Base-by-base conservation (phyloP, 176 grass and related monocot species). In the Olyra latifolia region DNA sequence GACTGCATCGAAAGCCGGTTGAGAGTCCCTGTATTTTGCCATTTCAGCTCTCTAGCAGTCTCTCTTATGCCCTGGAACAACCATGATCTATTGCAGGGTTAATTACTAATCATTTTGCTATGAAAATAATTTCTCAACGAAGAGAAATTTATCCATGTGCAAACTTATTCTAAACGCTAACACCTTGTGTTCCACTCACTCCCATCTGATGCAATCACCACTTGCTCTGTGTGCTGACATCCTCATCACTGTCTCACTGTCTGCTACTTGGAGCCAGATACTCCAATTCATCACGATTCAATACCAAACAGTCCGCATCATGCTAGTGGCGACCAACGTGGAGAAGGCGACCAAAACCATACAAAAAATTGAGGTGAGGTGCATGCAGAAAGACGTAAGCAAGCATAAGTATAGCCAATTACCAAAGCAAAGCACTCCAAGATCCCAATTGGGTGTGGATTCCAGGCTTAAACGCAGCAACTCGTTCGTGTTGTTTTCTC, bases 341-440 rank as follows among this genome's bases (percentile, higher is more conserved):
- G 82, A 71, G 77, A 89, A n/a, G n/a, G 64, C 38, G 29, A 89
- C 77, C 40, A 57, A 76, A 85, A 81, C 56, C 62, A 52, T 65
- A 80, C 27, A 70, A 62, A 62, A 80, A 76, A 1, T 23, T 15
- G 8, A n/a, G 59, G 28, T 7, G 24, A 75, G 22, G 69, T 54
- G 45, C 80, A 8, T 62, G 54, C 41, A 10, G 15, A 8, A 11
- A 45, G 73, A 71, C 54, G 66, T 27, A 78, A 71, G 28, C 49
- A 47, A 44, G 77, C 35, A 12, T 4, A 35, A 35, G 32, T 4
- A 35, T 35, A 14, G 43, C 8, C 3, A 24, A 13, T 49, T 49
- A 12, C 44, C 10, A 49, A 66, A 58, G 6, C 56, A 55, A 85
- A 28, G 69, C 44, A 24, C 25, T 44, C 40, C 8, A 5, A 58